phyloP scores from a whole-genome alignment of 352 stramenopile species.

The Pythium grandisporangium region DNA sequence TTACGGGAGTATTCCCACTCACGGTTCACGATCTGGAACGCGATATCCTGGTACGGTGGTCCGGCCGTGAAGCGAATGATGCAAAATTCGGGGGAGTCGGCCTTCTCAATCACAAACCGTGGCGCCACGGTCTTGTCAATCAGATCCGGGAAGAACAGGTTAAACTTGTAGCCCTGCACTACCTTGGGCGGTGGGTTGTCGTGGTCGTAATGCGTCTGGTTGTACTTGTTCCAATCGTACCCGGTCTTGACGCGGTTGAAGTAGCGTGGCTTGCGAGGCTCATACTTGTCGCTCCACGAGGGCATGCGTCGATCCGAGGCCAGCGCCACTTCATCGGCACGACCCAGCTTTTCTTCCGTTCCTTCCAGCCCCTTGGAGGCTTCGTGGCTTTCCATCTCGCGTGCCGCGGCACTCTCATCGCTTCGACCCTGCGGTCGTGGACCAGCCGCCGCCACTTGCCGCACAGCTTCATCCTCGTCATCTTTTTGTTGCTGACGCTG shows the following conservation, averaged over 20 bases:
- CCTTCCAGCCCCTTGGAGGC: slow-evolving; percentile 57
- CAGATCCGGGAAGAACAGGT: slow-evolving; percentile 99
- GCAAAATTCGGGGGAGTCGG: slow-evolving; percentile 92
- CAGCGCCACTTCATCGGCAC: slow-evolving; percentile 87
- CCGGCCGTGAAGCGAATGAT: slow-evolving; percentile 98
- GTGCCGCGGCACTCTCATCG: slow-evolving; percentile 58
- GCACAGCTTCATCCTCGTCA: no score
- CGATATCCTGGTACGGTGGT: slow-evolving; percentile 98
- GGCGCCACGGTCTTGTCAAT: slow-evolving; percentile 95
- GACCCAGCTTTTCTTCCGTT: slow-evolving; percentile 72
- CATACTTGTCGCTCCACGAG: slow-evolving; percentile 95
- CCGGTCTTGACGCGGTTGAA: slow-evolving; percentile 99
- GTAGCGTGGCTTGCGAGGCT: slow-evolving; percentile 96
- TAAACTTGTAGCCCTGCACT: slow-evolving; percentile 99
- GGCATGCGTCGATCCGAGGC: slow-evolving; percentile 41
- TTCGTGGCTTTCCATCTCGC: slow-evolving; percentile 55
- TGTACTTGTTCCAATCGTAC: slow-evolving; percentile 99
- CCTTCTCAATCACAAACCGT: slow-evolving; percentile 92
- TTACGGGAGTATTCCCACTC: slow-evolving; percentile 98
- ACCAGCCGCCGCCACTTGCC: no score
- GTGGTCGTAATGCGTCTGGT: slow-evolving; percentile 99
- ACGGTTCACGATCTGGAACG: slow-evolving; percentile 99
- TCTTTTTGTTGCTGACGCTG: no score
- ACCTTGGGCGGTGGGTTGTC: slow-evolving; percentile 99
- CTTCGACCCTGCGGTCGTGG: slow-evolving; percentile 3